Evolutionary conservation across 1,284 basidiomycete genomes (phyloP).

Genomic region (Pseudozyma hubeiensis): DNA sequence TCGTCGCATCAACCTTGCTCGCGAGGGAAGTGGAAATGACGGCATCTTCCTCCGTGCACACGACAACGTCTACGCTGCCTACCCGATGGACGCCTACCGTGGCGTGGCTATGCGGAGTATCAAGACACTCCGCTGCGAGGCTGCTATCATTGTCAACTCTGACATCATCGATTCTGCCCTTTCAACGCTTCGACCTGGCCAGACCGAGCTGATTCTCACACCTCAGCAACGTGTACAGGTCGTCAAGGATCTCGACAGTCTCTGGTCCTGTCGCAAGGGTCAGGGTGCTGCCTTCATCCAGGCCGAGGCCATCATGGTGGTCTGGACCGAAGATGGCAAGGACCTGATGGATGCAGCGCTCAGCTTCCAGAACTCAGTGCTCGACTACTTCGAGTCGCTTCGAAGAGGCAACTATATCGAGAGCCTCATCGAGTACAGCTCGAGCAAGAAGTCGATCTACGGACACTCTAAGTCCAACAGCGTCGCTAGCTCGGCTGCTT

Average conservation of each 20-base stretch:
- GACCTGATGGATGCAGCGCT: constrained; percentile 26
- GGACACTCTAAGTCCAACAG: constrained; percentile 23
- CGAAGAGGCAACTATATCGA: constrained; percentile 17
- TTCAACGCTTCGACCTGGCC: constrained; percentile 65
- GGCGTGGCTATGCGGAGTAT: constrained; percentile 76
- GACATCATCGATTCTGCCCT: constrained; percentile 83
- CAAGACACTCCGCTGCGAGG: constrained; percentile 72
- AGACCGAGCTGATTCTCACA: constrained; percentile 46
- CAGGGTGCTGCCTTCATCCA: constrained; percentile 86
- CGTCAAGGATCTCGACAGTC: constrained; percentile 73
- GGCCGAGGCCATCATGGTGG: constrained; percentile 78
- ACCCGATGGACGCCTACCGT: constrained; percentile 60
- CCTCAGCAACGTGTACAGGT: constrained; percentile 47
- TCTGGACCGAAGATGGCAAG: constrained; percentile 81
- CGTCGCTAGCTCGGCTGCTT: constrained; percentile 22
- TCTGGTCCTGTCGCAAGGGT: constrained; percentile 80
- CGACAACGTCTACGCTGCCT: constrained; percentile 28
- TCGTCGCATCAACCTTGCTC: constrained; percentile 29
- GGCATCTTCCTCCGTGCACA: constrained; percentile 35
- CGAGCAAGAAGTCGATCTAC: constrained; percentile 17
- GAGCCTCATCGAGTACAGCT: constrained; percentile 20
- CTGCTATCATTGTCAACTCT: constrained; percentile 81
- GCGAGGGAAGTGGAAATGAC: constrained; percentile 19
- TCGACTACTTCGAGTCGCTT: constrained; percentile 34
- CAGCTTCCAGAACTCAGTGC: constrained; percentile 31